Evolutionary conservation across 129 eudicot species (phyloP), one percentile per base, ranked within the genome.

Genomic region (Flaveria brownii): DNA sequence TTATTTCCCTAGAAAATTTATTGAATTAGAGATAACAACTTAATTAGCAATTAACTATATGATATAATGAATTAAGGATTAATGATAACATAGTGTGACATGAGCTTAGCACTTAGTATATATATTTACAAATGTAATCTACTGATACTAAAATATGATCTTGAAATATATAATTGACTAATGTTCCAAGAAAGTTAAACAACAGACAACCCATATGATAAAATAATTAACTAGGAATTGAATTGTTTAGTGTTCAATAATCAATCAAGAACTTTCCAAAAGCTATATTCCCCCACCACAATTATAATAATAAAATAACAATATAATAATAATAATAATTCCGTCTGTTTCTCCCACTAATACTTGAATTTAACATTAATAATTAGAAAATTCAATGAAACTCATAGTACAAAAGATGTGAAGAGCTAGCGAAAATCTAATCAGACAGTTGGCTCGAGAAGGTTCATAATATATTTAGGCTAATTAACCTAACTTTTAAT

Each of bases 191-290:
- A 70, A 78, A 70, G 82, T 26, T 69, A 51, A 70, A 78, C 82
- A 78, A 46, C 61, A 78, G 64, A 57, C 60, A 59, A 59, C 28
- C 62, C 62, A 70, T 59, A 78, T 47, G 63, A 78, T 78, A 69
- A 69, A 61, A 75, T 75, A 49, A 63, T 47, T 65, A 20, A 65
- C 23, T 18, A 50, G 65, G 42, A 9, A 10, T 45, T 25, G 51
- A 76, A 50, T 63, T 76, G 72, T 33, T 46, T 45, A 45, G 62
- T 28, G 54, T 71, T 62, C 71, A 78, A 61, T 70, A 46, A 78
- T 78, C 33, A 71, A 60, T 72, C 77, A 71, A 78, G 64, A 78
- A 47, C 82, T 78, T 78, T 78, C 54, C 59, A 78, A 71, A 78
- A 78, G 82, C 52, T 60, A 45, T 70, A 71, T 17, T 70, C 60